Percentiles rank a stretch among this genome's conserved stretches.
Conservation (phyloP, 352 stramenopile species). For the Pythium dissimile region DNA sequence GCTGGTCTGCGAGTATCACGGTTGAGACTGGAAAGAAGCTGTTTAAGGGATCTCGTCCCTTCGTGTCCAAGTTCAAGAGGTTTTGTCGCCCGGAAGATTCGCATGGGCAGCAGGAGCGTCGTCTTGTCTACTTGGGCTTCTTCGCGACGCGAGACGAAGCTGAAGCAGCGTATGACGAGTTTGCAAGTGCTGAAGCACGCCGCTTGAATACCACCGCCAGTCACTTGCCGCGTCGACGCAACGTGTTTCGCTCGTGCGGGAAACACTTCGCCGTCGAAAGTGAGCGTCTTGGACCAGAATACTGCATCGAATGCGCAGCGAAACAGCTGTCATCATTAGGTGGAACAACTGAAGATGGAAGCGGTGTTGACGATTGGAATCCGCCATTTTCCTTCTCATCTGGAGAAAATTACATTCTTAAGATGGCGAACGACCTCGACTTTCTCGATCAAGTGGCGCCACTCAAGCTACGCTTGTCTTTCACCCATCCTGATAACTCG, state of each 20-base stretch:
- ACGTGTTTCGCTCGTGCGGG: slow-evolving; percentile 71
- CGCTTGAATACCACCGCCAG: slow-evolving; percentile 59
- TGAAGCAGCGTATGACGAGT: slow-evolving; percentile 66
- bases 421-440: slow-evolving; percentile 66
- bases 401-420: slow-evolving; percentile 72
- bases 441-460: slow-evolving; percentile 61
- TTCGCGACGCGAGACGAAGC: slow-evolving; percentile 64
- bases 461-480: slow-evolving; percentile 42
- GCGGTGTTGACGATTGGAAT: slow-evolving; percentile 43
- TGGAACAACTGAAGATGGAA: not conserved
- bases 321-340: slow-evolving; percentile 31
- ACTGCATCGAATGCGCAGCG: slow-evolving; percentile 75
- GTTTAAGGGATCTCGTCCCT: slow-evolving; percentile 68
- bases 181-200: slow-evolving; percentile 52
- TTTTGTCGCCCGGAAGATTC: slow-evolving; percentile 63
- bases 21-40: slow-evolving; percentile 58
- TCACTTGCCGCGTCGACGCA: slow-evolving; percentile 50
- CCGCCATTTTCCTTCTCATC: slow-evolving; percentile 63
- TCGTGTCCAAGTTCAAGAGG: slow-evolving; percentile 66
- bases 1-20: slow-evolving; percentile 71
- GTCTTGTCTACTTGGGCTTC: slow-evolving; percentile 70
- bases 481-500: slow-evolving; percentile 7
- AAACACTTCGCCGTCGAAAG: slow-evolving; percentile 83
- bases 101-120: slow-evolving; percentile 45
- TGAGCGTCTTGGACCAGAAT: slow-evolving; percentile 54